Evolutionary conservation across 257 asterid genomes (phyloP).

Genomic region (Mitragyna speciosa): DNA sequence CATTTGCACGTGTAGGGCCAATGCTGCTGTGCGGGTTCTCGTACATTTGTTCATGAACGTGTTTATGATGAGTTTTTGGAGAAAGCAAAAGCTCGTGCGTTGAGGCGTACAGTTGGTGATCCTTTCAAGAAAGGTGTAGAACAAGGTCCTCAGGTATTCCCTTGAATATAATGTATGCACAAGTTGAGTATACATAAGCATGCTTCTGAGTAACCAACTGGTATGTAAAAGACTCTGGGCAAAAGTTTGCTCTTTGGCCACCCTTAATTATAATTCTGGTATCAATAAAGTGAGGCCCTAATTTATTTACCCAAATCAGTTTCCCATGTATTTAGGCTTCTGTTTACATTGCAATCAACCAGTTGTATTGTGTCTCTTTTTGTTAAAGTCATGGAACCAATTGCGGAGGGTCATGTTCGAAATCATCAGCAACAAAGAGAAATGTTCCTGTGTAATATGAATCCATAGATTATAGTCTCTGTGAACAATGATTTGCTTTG

Average conservation of each 20-base stretch:
- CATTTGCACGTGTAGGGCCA: constrained; percentile 49
- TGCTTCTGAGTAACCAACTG: background rate
- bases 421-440: no score
- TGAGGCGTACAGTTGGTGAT: constrained; percentile 67
- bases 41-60: constrained; percentile 73
- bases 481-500: no score
- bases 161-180: background rate
- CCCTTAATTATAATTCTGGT: background rate
- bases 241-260: background rate
- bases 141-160: constrained; percentile 81
- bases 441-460: no score
- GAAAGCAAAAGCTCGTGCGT: constrained; percentile 69
- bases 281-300: background rate
- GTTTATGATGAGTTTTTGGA: constrained; percentile 68
- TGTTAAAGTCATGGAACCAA: no score
- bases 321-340: no score
- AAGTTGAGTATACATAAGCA: background rate
- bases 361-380: no score
- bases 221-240: background rate
- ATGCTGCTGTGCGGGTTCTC: constrained; percentile 87
- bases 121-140: constrained; percentile 75
- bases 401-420: background rate
- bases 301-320: background rate
- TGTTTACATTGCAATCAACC: no score
- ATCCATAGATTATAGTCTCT: no score